Base-by-base conservation (phyloP, 352 stramenopile genomes). In the Globisporangium apiculatum region DNA sequence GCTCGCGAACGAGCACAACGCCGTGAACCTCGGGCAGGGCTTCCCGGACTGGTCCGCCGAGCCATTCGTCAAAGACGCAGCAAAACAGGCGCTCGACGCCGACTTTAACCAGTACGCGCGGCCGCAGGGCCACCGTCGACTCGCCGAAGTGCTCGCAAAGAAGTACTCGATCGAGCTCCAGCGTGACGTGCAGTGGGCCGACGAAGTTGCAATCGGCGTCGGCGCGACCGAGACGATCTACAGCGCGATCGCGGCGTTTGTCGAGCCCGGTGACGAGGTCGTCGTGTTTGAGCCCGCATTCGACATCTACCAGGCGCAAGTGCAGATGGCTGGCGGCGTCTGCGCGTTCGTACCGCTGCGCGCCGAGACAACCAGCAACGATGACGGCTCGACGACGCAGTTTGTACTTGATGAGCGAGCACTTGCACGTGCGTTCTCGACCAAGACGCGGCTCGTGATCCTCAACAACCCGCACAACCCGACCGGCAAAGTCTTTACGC, bases 381-480 rank as follows among this genome's bases (percentile, higher is more conserved):
- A 66, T 0, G 72, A 15, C 42, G 42, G 24, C 24, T 43, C 7
- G 7, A 12, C 15, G 37, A 89, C 84, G 40, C 76, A 80, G 59
- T 90, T 91, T 45, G 73, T 87, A 43, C 69, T 99, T 18, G 92
- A 99, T 61, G 74, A 91, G 40, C 59, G 75, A 1, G 86, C 84
- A 35, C 75, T 98, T 38, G 78, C 95, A 24, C 69, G 65, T 5
- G 82, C 82, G 7, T 96, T 99, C 59, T 95, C 91, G 10, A 69
- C 83, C 9, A 89, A 90, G 63, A 99, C 97, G n/a, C 85, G 94
- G 43, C 82, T 94, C 0, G 84, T 99, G 51, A 75, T 99, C 35
- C 76, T 99, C 31, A 99, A 99, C 82, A 98, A 96, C 58, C 97
- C 97, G 41, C 97, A 99, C 84, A 99, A 99, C 72, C 97, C 97